phyloP scores from a whole-genome alignment of 257 asterid species.

The Scutellaria baicalensis region DNA sequence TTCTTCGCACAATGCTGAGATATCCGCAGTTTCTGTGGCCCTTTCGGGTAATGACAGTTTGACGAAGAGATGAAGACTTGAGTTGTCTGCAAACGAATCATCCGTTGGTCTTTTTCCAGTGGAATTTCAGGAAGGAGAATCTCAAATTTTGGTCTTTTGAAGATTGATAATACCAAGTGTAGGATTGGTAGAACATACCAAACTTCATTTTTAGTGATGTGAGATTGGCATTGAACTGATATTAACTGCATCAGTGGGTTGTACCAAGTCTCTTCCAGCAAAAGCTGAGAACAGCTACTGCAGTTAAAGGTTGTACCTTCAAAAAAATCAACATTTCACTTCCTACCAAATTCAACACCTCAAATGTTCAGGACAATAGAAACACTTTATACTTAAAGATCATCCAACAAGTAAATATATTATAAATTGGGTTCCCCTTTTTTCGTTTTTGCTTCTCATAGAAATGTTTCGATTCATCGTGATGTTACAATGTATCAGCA shows the following conservation, averaged over 20 bases:
- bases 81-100: no score
- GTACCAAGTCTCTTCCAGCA: neutral
- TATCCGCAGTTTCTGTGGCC: no score
- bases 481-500: constrained; percentile 11
- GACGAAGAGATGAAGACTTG: no score
- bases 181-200: no score
- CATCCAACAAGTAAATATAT: neutral
- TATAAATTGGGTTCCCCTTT: neutral
- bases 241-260: neutral
- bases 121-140: no score
- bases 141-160: no score
- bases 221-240: neutral
- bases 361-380: neutral
- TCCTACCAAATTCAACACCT: neutral
- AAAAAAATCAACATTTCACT: neutral
- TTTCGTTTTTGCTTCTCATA: neutral
- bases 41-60: no score
- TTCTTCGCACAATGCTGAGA: no score
- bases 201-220: no score
- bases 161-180: no score
- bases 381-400: neutral
- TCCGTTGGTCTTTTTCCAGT: no score
- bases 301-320: neutral
- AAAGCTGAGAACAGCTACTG: no score
- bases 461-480: neutral